Base-by-base conservation (phyloP, 306 rosid genomes). In the Chamaecrista fasciculata region DNA sequence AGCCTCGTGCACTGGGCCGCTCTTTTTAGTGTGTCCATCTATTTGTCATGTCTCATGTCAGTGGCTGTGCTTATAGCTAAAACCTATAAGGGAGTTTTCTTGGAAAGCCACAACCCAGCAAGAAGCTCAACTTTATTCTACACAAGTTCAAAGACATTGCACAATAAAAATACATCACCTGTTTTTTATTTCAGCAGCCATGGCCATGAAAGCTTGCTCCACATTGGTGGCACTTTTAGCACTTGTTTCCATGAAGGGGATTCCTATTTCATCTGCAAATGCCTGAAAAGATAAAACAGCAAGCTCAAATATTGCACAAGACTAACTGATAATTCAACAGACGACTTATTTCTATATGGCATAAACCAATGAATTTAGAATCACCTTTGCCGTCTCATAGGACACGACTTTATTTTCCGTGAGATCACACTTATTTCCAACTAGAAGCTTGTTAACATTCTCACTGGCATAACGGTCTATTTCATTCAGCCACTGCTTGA, bases 161-260 rank as follows among this genome's bases (percentile, higher is more conserved):
- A 80, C 4, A 10, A 16, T 3, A 7, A 61, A 67, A 72, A 60
- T 28, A 77, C 20, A 20, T 62, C 63, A 87, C 94, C 94, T 87
- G 70, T 81, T 85, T 76, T 87, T 87, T 23, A 87, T 87, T 83
- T 83, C 94, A 58, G 88, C 86, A 66, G 90, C 88, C 94, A 87
- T 87, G 83, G 94, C 94, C 94, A 87, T 85, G 83, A 87, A 87
- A 81, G 90, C 94, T 46, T 87, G 90, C 73, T 87, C 94, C 57
- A 87, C 94, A 34, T 87, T 87, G 67, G 76, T 76, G 66, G 94
- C 83, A 72, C 62, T 85, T 66, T 87, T 87, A 68, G 90, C 94
- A 87, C 94, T 87, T 65, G 94, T 87, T 83, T 87, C 94, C 94
- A 87, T 79, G 80, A 87, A 87, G 18, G 94, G 94, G 50, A 87